Percentiles rank a stretch among this genome's conserved stretches.
Conservation (phyloP, 1,284 basidiomycete species). For the Leucoagaricus sp. region DNA sequence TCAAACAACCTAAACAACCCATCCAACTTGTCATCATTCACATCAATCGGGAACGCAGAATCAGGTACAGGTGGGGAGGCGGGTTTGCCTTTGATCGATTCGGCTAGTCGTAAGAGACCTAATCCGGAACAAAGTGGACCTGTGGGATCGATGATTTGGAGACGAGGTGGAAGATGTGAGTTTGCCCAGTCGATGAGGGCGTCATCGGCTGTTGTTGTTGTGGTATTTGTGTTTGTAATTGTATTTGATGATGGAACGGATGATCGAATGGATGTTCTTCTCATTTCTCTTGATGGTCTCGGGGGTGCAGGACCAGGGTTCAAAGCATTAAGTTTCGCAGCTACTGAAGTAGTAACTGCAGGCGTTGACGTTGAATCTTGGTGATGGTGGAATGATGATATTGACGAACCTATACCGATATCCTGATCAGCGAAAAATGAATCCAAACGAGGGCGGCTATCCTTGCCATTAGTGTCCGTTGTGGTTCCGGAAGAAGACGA, state of each 20-base stretch:
- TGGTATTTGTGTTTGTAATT: no score
- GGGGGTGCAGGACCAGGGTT: conserved; percentile 14
- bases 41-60: conserved; percentile 70
- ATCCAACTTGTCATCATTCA: conserved; percentile 79
- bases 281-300: conserved; percentile 46
- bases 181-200: conserved; percentile 87
- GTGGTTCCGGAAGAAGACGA: conserved; percentile 27
- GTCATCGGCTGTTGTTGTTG: conserved; percentile 33
- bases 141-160: conserved; percentile 59
- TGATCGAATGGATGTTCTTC: conserved; percentile 44
- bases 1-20: conserved; percentile 89
- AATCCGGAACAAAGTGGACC: conserved; percentile 65
- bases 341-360: neutral
- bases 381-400: neutral
- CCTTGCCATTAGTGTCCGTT: conserved; percentile 26
- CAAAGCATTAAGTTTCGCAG: conserved; percentile 1
- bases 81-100: conserved; percentile 72
- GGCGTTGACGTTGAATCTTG: neutral
- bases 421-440: conserved; percentile 55
- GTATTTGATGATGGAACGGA: conserved; percentile 41
- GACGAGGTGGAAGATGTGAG: conserved; percentile 66
- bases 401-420: conserved; percentile 17
- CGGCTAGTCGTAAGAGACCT: conserved; percentile 74
- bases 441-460: conserved; percentile 49
- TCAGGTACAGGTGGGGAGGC: conserved; percentile 73